Conservation (phyloP, 2,329 filamentous ascomycete species). For the Claviceps sp. region DNA sequence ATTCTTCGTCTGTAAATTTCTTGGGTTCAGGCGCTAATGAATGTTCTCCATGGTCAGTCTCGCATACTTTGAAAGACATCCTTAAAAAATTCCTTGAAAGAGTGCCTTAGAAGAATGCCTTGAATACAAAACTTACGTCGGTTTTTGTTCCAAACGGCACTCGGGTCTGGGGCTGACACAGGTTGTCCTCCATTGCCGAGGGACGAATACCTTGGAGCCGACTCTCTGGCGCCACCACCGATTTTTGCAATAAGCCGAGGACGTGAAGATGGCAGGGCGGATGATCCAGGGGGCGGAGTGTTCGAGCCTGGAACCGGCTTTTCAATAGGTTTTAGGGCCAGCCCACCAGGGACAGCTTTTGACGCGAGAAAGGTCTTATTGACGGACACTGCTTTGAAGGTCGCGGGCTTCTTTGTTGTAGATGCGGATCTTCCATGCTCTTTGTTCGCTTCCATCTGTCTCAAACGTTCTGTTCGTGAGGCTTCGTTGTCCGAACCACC, state of each 20-base stretch:
- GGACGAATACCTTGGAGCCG: slow-evolving; percentile 28
- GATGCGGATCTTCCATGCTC: slow-evolving; percentile 45
- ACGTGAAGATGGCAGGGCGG: slow-evolving; percentile 40
- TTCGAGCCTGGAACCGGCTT: slow-evolving; percentile 34
- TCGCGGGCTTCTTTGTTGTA: slow-evolving; percentile 57
- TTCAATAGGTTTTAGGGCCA: slow-evolving; percentile 36
- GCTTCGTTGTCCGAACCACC: slow-evolving; percentile 68
- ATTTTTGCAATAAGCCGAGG: slow-evolving; percentile 67
- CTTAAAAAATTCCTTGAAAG: too few relatives aligned
- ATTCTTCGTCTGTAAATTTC: slow-evolving; percentile 75
- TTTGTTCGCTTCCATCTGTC: slow-evolving; percentile 42
- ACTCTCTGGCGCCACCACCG: slow-evolving; percentile 45
- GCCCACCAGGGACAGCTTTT: slow-evolving; percentile 38
- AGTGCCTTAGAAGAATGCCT: neutral
- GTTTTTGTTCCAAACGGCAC: slow-evolving; percentile 81
- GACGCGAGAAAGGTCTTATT: slow-evolving; percentile 74
- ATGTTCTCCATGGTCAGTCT: slow-evolving; percentile 29
- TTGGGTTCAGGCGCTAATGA: slow-evolving; percentile 57
- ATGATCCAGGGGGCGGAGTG: slow-evolving; percentile 31
- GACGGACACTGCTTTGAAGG: slow-evolving; percentile 76
- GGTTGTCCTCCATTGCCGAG: slow-evolving; percentile 44
- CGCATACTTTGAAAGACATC: neutral
- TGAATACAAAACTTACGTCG: slow-evolving; percentile 44
- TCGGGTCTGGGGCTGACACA: slow-evolving; percentile 52
- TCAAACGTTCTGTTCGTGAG: slow-evolving; percentile 43